Conservation (phyloP, 2,329 filamentous ascomycete species). For the Ceratocystiopsis brevicomis region DNA sequence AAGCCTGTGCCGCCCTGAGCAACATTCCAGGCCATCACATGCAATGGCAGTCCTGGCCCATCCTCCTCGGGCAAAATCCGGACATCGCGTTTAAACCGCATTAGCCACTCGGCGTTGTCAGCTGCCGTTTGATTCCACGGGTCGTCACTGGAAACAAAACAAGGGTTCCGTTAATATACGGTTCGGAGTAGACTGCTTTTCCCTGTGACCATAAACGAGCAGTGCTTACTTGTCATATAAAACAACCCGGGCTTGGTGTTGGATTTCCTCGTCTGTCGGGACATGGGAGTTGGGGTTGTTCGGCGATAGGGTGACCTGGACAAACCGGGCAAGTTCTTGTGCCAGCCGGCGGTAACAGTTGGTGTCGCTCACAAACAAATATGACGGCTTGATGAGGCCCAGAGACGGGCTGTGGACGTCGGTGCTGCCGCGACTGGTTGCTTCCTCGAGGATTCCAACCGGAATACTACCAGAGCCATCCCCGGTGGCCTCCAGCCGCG, state of each 20-base stretch:
- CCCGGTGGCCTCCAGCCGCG: conserved; percentile 35
- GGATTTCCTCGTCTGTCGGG: conserved; percentile 42
- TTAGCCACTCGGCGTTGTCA: conserved; percentile 44
- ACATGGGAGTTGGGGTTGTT: conserved; percentile 41
- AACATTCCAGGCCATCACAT: conserved; percentile 24
- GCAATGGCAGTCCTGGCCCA: conserved; percentile 28
- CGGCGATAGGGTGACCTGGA: conserved; percentile 32
- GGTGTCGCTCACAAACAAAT: conserved; percentile 37
- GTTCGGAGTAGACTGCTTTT: neutral
- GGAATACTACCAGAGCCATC: conserved; percentile 10
- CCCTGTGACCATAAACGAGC: neutral
- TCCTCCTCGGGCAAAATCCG: conserved; percentile 29
- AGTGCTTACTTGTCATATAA: conserved; percentile 40
- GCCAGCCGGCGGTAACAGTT: conserved; percentile 40
- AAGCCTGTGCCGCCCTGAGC: conserved; percentile 35
- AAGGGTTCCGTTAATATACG: neutral
- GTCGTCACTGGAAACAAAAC: conserved; percentile 30
- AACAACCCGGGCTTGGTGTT: conserved; percentile 44
- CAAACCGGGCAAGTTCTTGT: conserved; percentile 33
- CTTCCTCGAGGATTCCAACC: too few relatives aligned
- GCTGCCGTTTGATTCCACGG: conserved; percentile 46
- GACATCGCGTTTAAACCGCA: conserved; percentile 39
- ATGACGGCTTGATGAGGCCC: conserved; percentile 11
- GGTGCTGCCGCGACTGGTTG: neutral
- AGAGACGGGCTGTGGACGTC: neutral